A percentile compares a stretch with the other conserved stretches of the same genome.
Evolutionary conservation across 345 rosid genomes (phyloP).

Genomic region (Viola odorata): DNA sequence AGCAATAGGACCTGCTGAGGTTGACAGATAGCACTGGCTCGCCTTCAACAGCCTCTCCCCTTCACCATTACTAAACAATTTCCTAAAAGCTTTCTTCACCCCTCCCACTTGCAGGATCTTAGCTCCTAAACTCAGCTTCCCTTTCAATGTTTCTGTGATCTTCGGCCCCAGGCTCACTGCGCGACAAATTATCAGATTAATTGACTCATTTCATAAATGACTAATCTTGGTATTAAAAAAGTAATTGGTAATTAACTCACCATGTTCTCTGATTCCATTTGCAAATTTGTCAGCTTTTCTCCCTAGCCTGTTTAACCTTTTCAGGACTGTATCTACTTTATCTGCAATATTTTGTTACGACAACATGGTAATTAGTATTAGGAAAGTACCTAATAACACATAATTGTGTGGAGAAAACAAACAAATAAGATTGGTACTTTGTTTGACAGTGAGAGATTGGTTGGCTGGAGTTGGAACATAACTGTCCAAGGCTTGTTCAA

Average conservation of each 20-base stretch:
- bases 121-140: constrained; percentile 47
- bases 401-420: not conserved
- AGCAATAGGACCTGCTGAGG: constrained; percentile 43
- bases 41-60: constrained; percentile 42
- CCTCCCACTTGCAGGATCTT: constrained; percentile 42
- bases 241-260: constrained; percentile 18
- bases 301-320: constrained; percentile 40
- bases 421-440: constrained; percentile 25
- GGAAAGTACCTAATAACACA: not conserved
- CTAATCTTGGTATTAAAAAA: not conserved
- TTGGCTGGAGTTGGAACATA: constrained; percentile 32
- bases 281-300: constrained; percentile 46
- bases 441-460: constrained; percentile 24
- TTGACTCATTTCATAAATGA: too few species aligned
- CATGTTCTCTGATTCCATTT: constrained; percentile 47
- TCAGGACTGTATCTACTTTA: constrained; percentile 22
- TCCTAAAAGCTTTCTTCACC: constrained; percentile 36
- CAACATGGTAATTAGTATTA: not conserved
- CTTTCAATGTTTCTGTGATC: constrained; percentile 40
- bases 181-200: not conserved
- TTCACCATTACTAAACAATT: constrained; percentile 29
- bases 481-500: constrained; percentile 16
- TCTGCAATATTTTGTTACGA: constrained; percentile 4
- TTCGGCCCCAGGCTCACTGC: constrained; percentile 38
- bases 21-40: constrained; percentile 44